Conservation (phyloP, 1,139 yeast species). For the Taphrina wiesneri region DNA sequence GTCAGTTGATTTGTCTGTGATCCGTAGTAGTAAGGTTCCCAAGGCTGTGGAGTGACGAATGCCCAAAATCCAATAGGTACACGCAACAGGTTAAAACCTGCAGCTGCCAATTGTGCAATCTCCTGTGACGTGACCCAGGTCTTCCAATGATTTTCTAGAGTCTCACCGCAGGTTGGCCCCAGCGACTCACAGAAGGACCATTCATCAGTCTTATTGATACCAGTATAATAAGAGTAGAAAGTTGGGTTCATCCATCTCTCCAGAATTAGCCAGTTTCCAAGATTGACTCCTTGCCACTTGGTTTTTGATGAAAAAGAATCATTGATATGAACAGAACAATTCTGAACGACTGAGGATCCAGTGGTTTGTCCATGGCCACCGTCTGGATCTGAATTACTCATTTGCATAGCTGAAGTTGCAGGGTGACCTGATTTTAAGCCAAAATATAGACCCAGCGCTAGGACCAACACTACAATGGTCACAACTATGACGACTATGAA, state of each 20-base stretch:
- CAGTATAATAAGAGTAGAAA: constrained; percentile 56
- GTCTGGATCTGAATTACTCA: background rate
- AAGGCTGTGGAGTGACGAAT: constrained; percentile 53
- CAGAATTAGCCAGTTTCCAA: constrained; percentile 89
- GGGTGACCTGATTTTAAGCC: background rate
- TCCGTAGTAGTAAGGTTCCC: constrained; percentile 72
- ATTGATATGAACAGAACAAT: background rate
- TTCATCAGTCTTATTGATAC: constrained; percentile 44
- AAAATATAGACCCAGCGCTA: background rate
- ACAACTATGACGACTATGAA: background rate
- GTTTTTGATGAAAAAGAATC: constrained; percentile 1
- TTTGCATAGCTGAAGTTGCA: too few species aligned
- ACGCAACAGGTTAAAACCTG: constrained; percentile 80
- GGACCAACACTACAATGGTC: background rate
- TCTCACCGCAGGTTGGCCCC: constrained; percentile 53
- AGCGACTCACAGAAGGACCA: constrained; percentile 52
- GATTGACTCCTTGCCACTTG: constrained; percentile 63
- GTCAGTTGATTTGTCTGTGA: constrained; percentile 75
- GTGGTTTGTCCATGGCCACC: background rate
- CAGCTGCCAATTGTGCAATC: constrained; percentile 59
- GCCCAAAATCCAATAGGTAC: constrained; percentile 98
- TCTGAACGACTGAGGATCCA: background rate
- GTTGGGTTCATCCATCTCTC: constrained; percentile 86
- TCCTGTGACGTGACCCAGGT: constrained; percentile 73
- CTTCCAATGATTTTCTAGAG: constrained; percentile 66